Conservation (phyloP, 495 filamentous ascomycete genomes). For the Pseudomonodictys pantanalensis region DNA sequence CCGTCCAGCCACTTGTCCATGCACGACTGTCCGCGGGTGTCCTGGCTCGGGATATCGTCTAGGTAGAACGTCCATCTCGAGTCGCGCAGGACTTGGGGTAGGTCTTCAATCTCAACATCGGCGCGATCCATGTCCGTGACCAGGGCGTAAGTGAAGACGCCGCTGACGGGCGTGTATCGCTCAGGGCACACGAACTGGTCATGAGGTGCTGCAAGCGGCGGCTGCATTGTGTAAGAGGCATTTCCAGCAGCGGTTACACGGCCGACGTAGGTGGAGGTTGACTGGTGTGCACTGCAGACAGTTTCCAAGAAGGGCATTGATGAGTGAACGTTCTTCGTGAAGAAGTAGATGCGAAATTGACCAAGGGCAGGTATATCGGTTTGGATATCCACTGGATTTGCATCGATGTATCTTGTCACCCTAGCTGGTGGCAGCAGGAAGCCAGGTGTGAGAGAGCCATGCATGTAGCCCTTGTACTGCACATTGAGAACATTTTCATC, state of each 20-base stretch:
- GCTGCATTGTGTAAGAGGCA: conserved; percentile 53
- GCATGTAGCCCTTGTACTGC: conserved; percentile 32
- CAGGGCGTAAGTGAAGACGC: conserved; percentile 56
- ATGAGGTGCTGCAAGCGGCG: conserved; percentile 46
- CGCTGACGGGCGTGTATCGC: conserved; percentile 59
- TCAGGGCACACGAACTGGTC: conserved; percentile 60
- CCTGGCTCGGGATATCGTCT: conserved; percentile 50
- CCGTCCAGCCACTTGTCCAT: conserved; percentile 63
- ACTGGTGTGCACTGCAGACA: conserved; percentile 49
- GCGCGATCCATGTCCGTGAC: conserved; percentile 54
- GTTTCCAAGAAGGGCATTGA: conserved; percentile 52
- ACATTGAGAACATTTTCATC: conserved; percentile 56
- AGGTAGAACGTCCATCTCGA: conserved; percentile 70
- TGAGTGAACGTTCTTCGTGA: conserved; percentile 55
- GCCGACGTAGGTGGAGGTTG: conserved; percentile 47
- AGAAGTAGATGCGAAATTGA: conserved; percentile 67
- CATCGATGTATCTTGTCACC: conserved; percentile 65
- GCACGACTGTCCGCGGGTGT: conserved; percentile 50
- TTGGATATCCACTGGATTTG: conserved; percentile 69
- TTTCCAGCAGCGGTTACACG: conserved; percentile 49
- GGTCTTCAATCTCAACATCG: conserved; percentile 59
- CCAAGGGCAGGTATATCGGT: conserved; percentile 68
- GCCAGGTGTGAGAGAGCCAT: conserved; percentile 50
- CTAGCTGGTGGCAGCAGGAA: conserved; percentile 60
- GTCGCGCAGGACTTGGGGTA: conserved; percentile 54